Evolutionary conservation across 2,329 filamentous ascomycete genomes (phyloP).

Genomic region (Aureobasidium melanogenum): DNA sequence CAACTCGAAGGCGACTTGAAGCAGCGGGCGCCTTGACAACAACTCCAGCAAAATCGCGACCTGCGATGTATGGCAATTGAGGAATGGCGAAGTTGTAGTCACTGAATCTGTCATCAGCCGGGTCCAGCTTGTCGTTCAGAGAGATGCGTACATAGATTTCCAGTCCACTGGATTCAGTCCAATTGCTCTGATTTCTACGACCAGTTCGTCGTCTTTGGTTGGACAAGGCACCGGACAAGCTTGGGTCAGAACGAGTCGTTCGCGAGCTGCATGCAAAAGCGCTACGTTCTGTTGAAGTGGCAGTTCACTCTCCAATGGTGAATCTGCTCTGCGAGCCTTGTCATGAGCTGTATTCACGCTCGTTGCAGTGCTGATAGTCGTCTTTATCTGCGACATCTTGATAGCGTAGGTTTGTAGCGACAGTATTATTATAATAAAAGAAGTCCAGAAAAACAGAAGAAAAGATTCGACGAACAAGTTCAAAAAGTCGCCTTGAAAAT

Average conservation of each 20-base stretch:
- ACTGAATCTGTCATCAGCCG: conserved; percentile 29
- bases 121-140: background rate
- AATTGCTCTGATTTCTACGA: conserved; percentile 56
- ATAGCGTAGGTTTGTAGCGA: background rate
- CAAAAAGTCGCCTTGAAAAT: background rate
- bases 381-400: background rate
- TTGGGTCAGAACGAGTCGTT: background rate
- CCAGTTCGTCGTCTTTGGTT: conserved; percentile 39
- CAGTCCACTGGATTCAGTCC: conserved; percentile 71
- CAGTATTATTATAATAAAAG: background rate
- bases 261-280: background rate
- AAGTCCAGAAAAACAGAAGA: background rate
- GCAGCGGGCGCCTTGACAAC: conserved; percentile 42
- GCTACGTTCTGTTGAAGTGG: background rate
- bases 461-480: background rate
- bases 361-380: background rate
- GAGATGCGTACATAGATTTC: conserved; percentile 56
- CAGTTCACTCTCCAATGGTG: background rate
- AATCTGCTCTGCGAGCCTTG: background rate
- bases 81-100: conserved; percentile 65
- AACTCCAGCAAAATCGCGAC: conserved; percentile 59
- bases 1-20: conserved; percentile 43
- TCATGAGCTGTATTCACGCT: background rate
- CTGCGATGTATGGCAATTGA: conserved; percentile 57
- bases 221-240: background rate